phyloP scores from a whole-genome alignment of 1,284 basidiomycete genomes.

The Boletus holoroseus region DNA sequence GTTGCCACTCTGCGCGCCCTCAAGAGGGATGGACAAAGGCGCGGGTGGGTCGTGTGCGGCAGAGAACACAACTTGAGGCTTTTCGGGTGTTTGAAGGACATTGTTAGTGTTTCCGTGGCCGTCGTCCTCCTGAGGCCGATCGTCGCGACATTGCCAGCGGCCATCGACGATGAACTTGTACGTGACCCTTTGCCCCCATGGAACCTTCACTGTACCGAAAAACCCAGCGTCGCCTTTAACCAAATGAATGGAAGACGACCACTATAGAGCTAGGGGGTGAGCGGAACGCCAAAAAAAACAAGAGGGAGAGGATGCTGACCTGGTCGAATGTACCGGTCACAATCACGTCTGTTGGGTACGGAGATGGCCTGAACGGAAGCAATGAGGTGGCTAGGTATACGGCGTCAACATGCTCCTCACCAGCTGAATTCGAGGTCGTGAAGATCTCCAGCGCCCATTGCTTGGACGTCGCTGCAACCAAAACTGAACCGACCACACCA shows the following conservation, averaged over 20 bases:
- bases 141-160: constrained; percentile 53
- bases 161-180: constrained; percentile 83
- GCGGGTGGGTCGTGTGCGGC: constrained; percentile 1
- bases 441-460: constrained; percentile 36
- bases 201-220: constrained; percentile 49
- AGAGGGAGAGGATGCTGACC: constrained; percentile 43
- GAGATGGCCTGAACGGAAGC: constrained; percentile 38
- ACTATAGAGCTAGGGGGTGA: constrained; percentile 40
- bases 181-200: constrained; percentile 57
- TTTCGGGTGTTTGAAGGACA: constrained; percentile 56
- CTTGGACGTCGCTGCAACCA: constrained; percentile 21
- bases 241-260: constrained; percentile 58
- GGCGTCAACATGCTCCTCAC: constrained; percentile 31
- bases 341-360: constrained; percentile 54
- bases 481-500: constrained; percentile 11
- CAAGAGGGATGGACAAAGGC: constrained; percentile 18
- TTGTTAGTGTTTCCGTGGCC: constrained; percentile 67
- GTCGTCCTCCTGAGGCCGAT: constrained; percentile 59
- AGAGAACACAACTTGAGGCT: constrained; percentile 32
- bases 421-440: constrained; percentile 46
- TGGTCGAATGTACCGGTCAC: constrained; percentile 75
- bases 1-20: constrained; percentile 9
- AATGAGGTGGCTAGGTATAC: constrained; percentile 6
- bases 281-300: not conserved
- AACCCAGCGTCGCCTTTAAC: constrained; percentile 52